These are phyloP conservation scores for Colletotrichum sp. DNA, from an alignment of 2,329 filamentous ascomycete genomes.

Conservation along the genomic window DNA sequence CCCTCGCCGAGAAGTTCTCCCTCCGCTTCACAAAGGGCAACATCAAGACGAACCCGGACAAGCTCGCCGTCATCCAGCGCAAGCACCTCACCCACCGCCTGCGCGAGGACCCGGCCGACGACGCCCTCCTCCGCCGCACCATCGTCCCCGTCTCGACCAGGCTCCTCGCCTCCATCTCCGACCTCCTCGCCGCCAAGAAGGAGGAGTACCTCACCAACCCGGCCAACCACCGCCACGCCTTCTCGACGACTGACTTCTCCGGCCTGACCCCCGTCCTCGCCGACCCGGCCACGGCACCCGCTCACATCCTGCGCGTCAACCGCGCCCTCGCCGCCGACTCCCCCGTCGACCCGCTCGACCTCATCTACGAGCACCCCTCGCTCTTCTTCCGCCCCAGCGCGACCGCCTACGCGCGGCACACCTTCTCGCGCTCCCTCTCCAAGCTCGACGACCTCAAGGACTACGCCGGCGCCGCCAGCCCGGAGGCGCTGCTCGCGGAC, in stretches of 20 bases:
- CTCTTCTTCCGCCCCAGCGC: constrained; percentile 20
- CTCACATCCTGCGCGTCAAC: constrained; percentile 14
- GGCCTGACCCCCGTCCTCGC: neutral
- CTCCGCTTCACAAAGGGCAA: constrained; percentile 92
- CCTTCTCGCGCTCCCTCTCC: neutral
- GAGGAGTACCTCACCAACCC: neutral
- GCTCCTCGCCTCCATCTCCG: constrained; percentile 11
- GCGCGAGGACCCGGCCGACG: constrained; percentile 13
- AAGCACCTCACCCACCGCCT: constrained; percentile 56
- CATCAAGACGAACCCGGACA: constrained; percentile 80
- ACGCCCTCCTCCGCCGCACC: constrained; percentile 2
- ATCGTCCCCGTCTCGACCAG: constrained; percentile 12
- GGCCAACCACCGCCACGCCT: neutral
- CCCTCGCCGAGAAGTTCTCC: constrained; percentile 78
- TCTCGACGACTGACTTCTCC: constrained; percentile 2
- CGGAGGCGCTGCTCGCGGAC: neutral
- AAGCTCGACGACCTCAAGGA: neutral
- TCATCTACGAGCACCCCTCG: constrained; percentile 19
- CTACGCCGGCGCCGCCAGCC: neutral
- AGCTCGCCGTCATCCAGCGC: constrained; percentile 81
- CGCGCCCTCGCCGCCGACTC: constrained; percentile 13
- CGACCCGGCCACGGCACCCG: neutral
- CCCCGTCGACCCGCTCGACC: constrained; percentile 14
- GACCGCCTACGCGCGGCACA: neutral
- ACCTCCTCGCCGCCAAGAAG: neutral